phyloP scores from a whole-genome alignment of 208 protist genomes.

The Sergeia podlipaevii region DNA sequence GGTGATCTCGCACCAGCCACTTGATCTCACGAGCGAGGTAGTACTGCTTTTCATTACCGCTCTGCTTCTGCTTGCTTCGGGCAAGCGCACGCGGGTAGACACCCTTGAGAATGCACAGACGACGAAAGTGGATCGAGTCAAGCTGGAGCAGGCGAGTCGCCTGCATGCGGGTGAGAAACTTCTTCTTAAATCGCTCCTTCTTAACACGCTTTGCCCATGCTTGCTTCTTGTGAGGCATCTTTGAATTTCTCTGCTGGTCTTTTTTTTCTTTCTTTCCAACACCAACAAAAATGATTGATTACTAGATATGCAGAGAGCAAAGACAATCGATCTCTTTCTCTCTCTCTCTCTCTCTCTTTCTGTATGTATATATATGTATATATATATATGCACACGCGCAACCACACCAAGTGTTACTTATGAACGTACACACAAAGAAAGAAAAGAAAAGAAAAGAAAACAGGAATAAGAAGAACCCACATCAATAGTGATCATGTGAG shows the following conservation, averaged over 20 bases:
- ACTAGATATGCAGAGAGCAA: too few species aligned
- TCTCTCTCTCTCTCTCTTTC: too few species aligned
- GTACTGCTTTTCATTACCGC: constrained; percentile 95
- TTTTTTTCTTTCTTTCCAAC: constrained; percentile 9
- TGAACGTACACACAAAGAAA: too few species aligned
- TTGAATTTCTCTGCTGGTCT: neutral
- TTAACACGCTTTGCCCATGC: constrained; percentile 87
- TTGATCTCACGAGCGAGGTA: constrained; percentile 98
- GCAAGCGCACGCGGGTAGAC: constrained; percentile 97
- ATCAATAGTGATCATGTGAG: too few species aligned
- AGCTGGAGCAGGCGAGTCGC: constrained; percentile 94
- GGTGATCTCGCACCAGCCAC: constrained; percentile 95
- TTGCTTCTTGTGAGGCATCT: constrained; percentile 80
- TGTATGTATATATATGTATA: too few species aligned
- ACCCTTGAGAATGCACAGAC: constrained; percentile 99
- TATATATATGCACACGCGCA: too few species aligned
- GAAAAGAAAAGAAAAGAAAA: too few species aligned
- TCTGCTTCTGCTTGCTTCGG: constrained; percentile 94
- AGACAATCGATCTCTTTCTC: too few species aligned
- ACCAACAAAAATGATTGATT: neutral
- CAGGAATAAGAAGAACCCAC: too few species aligned
- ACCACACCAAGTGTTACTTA: too few species aligned
- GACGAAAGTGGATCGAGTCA: constrained; percentile 90
- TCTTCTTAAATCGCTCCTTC: constrained; percentile 90
- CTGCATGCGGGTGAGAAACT: constrained; percentile 93